Evolutionary conservation across 371 early-diverging fungal genomes (phyloP), one percentile per base, ranked within the genome.

Genomic region (Apophysomyces trapeziformis): DNA sequence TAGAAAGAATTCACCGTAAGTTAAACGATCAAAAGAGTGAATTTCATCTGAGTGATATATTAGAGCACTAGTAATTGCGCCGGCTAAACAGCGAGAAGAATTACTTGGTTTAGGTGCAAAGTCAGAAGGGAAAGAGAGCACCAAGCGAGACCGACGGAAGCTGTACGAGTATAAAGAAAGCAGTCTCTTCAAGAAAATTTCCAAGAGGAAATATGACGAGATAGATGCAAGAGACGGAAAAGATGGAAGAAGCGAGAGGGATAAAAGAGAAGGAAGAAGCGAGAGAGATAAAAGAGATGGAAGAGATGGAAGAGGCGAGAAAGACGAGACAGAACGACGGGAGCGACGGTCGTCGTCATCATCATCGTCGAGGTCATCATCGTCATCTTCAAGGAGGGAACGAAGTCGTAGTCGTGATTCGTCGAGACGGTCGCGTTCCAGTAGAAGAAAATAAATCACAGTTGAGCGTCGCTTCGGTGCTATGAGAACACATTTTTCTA

Each of bases 51-150:
- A 26, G 9, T 26, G 21, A 7, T 13, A 47, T 57, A 58, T 56
- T 76, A 65, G 72, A 36, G 68, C 75, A 9, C 79, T 83, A n/a
- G 70, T 80, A 56, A 61, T 75, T 14, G 46, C 60, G 39, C 75
- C 71, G 7, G 68, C 73, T 32, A 83, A 88, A 64, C 82, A 89
- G 35, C 83, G 93, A 72, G 91, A 91, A 47, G 85, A 85, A 38
- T 72, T 92, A 13, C 71, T 93, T 7, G 94, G 94, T 4, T 74
- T 93, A 32, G 94, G 94, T 11, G 94, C 94, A 1, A 89, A 85
- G 60, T 80, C 90, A 18, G 83, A 77, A 61, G 82, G 86, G 44
- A 66, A 74, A 16, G 62, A 60, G 5, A 63, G 72, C 32, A 74
- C 72, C 41, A 65, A 64, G 21, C 65, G 64, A 38, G 43, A 68